These are phyloP conservation scores for Brassica nigra DNA, from an alignment of 345 rosid genomes.

Conservation along the genomic window DNA sequence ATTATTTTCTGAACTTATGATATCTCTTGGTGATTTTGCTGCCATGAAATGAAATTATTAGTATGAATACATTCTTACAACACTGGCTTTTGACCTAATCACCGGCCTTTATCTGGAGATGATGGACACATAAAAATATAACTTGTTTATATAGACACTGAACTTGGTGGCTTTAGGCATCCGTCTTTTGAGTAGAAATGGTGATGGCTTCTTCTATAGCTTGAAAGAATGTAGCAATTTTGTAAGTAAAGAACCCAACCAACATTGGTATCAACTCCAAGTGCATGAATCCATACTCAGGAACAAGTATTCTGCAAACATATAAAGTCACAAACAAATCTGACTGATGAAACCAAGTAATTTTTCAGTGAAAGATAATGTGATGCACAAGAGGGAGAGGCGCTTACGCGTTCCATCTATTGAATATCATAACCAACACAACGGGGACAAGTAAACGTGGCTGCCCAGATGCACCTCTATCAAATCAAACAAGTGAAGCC, in stretches of 20 bases:
- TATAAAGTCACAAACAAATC: background rate
- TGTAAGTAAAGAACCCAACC: slow-evolving; percentile 92
- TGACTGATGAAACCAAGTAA: no score
- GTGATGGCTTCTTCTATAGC: slow-evolving; percentile 73
- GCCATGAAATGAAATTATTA: background rate
- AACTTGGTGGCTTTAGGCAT: slow-evolving; percentile 11
- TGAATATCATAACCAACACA: slow-evolving; percentile 84
- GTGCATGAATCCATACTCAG: slow-evolving; percentile 74
- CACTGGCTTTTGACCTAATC: slow-evolving; percentile 9
- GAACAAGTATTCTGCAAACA: slow-evolving; percentile 73
- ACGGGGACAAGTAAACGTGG: slow-evolving; percentile 92
- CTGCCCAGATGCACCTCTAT: slow-evolving; percentile 83
- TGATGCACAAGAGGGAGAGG: background rate
- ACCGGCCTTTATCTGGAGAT: slow-evolving; percentile 1
- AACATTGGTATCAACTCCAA: slow-evolving; percentile 87
- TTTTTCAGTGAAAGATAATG: background rate
- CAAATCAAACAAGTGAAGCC: slow-evolving; percentile 25
- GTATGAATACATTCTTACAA: slow-evolving; percentile 10
- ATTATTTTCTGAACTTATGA: no score
- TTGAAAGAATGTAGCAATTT: slow-evolving; percentile 86
- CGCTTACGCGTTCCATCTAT: slow-evolving; percentile 87
- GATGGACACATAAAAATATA: slow-evolving; percentile 1
- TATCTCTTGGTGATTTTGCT: no score
- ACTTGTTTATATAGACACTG: slow-evolving; percentile 1
- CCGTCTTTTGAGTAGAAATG: slow-evolving; percentile 41